These are phyloP conservation scores for Rhododendron henanense DNA, from an alignment of 148 eudicot species.

Conservation along the genomic window DNA sequence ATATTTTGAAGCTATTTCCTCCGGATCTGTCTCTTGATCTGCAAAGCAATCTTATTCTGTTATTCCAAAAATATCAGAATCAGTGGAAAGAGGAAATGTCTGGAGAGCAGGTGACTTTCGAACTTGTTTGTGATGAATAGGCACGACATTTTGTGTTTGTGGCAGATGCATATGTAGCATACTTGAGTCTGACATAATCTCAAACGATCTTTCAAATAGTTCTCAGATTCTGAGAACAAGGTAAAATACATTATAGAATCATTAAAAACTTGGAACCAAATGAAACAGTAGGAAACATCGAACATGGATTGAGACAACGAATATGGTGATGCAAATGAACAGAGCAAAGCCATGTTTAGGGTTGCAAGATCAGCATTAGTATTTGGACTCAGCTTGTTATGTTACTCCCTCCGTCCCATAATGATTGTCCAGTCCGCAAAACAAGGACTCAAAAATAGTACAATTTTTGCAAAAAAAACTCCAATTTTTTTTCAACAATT, in stretches of 20 bases:
- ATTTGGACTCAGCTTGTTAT: not conserved
- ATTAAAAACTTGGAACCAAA: not conserved
- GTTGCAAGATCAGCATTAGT: not conserved
- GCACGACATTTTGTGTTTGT: not conserved
- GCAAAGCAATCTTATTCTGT: slow-evolving; percentile 17
- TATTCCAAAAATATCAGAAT: slow-evolving; percentile 21
- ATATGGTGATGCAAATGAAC: not conserved
- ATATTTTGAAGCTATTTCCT: slow-evolving; percentile 28
- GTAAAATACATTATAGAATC: not conserved
- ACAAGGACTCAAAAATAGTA: no score
- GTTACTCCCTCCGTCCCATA: not conserved
- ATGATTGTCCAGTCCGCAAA: no score
- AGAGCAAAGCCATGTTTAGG: not conserved
- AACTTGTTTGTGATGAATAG: not conserved
- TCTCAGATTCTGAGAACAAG: not conserved
- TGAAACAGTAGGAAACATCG: not conserved
- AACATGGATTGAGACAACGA: not conserved
- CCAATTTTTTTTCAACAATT: no score
- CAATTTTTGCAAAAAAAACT: no score
- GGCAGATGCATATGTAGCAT: not conserved
- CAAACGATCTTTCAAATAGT: not conserved
- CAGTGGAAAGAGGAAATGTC: slow-evolving; percentile 29
- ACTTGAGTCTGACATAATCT: not conserved
- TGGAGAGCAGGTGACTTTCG: slow-evolving; percentile 22
- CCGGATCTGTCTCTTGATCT: slow-evolving; percentile 24